Evolutionary conservation across 805 yeast genomes (phyloP).

Genomic region (Candida endomychidarum): DNA sequence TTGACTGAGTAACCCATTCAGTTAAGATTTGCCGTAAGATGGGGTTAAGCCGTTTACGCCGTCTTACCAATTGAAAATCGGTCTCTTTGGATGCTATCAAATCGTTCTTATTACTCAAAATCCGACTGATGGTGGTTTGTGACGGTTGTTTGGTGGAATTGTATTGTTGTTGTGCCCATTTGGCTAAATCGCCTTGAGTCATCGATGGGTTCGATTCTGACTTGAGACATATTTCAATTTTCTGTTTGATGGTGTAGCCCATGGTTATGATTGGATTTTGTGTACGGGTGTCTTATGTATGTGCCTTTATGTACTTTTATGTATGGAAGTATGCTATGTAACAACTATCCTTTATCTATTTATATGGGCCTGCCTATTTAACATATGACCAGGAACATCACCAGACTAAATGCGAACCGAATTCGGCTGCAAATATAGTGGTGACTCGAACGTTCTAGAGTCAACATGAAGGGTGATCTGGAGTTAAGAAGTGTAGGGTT

Average conservation of each 20-base stretch:
- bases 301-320: too few relatives aligned
- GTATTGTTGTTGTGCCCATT: constrained; percentile 60
- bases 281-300: too few relatives aligned
- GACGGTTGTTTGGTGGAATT: constrained; percentile 56
- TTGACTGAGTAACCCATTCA: constrained; percentile 70
- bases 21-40: constrained; percentile 56
- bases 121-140: constrained; percentile 65
- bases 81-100: constrained; percentile 49
- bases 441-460: too few relatives aligned
- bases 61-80: constrained; percentile 50
- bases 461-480: too few relatives aligned
- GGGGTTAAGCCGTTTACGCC: constrained; percentile 56
- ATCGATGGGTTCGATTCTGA: constrained; percentile 66
- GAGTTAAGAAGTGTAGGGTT: too few relatives aligned
- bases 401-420: constrained; percentile 12
- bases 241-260: constrained; percentile 62
- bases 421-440: constrained; percentile 2
- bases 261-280: constrained; percentile 21
- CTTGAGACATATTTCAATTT: constrained; percentile 65
- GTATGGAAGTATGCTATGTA: too few relatives aligned
- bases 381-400: constrained; percentile 9
- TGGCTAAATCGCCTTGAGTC: constrained; percentile 66
- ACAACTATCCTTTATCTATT: too few relatives aligned
- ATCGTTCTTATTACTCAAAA: constrained; percentile 56
- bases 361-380: too few relatives aligned